phyloP scores from a whole-genome alignment of 768 basidiomycete genomes.

The Tephrocybe sp. region DNA sequence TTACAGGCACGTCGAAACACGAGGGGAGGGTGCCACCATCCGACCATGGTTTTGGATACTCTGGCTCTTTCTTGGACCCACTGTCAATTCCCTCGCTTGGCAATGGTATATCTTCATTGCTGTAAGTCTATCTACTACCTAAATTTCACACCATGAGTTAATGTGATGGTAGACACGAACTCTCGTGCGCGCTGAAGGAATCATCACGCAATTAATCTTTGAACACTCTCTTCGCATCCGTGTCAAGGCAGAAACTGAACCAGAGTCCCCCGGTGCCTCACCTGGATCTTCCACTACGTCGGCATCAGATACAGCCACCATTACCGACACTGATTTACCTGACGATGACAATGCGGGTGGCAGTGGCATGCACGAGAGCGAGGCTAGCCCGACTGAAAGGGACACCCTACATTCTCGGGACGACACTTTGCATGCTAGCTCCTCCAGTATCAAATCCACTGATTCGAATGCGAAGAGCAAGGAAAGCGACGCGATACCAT shows the following conservation, averaged over 20 bases:
- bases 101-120: constrained; percentile 54
- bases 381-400: constrained; percentile 10
- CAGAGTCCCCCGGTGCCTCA: constrained; percentile 9
- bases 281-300: constrained; percentile 10
- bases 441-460: constrained; percentile 14
- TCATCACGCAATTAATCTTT: constrained; percentile 40
- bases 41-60: constrained; percentile 72
- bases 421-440: constrained; percentile 15
- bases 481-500: constrained; percentile 6
- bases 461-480: constrained; percentile 14
- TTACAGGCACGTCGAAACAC: constrained; percentile 56
- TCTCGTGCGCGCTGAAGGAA: constrained; percentile 45
- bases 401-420: constrained; percentile 20
- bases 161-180: constrained; percentile 37
- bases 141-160: not conserved
- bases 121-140: constrained; percentile 25
- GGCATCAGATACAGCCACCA: constrained; percentile 15
- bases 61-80: constrained; percentile 47
- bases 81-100: constrained; percentile 37
- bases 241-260: constrained; percentile 43
- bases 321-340: not conserved
- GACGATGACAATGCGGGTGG: constrained; percentile 1
- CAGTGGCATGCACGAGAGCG: constrained; percentile 1
- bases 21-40: constrained; percentile 43
- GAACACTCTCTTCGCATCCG: constrained; percentile 58